Evolutionary conservation across 257 asterid genomes (phyloP), one percentile per base, ranked within the genome.

Genomic region (Capsicum chinense): DNA sequence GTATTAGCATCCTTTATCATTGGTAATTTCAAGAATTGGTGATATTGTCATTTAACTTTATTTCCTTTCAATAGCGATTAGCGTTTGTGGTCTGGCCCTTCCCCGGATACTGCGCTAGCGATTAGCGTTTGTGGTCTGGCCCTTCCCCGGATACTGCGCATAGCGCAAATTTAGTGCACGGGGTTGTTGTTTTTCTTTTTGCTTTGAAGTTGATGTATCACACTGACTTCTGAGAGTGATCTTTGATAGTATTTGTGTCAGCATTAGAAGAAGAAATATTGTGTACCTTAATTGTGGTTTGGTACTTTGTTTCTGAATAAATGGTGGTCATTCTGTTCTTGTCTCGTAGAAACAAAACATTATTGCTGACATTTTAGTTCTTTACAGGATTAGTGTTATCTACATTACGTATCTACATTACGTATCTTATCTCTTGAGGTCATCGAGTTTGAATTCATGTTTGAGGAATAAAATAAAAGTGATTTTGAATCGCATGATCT

Each of bases 201-300:
- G 42, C 39, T 71, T 74, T 74, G 60, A 74, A 19, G 19, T 73
- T n/a, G n/a, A 48, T 73, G 60, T 19, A 50, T 48, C 21, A 50
- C 13, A 74, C 2, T 7, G 62, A 39, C 42, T 39, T 39, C 44
- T 21, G 81, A 74, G 59, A 12, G 7, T 73, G 80, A 73, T 73
- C 11, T n/a, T n/a, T 73, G 59, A n/a, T 73, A 62, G 13, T 62
- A 50, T 73, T 73, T 74, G 62, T 19, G 57, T 50, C 50, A 19
- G 47, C 80, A 21, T 8, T 74, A 74, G 47, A 52, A 76, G 81
- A 76, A 76, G 63, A 52, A 76, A 13, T 62, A 52, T 21, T 76
- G 47, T 52, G 39, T 26, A 21, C 62, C 19, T 50, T 50, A 26
- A 76, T 52, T 48, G 4, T 48, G 42, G 12, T 21, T 52, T 21